Evolutionary conservation across 2,329 filamentous ascomycete species (phyloP).

Genomic region (Ophiostoma ips): DNA sequence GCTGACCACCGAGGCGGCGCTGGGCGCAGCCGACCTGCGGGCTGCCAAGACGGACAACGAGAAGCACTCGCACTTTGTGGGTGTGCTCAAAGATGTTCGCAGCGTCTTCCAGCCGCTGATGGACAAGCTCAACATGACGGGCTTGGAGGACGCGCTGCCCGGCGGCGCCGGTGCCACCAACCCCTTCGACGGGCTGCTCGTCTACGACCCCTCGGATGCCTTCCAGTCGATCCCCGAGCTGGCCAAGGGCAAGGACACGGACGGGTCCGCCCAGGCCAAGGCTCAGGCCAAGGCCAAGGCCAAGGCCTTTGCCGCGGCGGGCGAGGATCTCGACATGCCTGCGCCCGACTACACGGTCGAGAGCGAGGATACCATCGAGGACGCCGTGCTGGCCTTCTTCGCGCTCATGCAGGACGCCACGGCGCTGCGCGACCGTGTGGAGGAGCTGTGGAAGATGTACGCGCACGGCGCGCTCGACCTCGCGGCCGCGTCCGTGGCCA

Average conservation of each 20-base stretch:
- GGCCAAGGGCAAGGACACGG: neutral
- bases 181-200: neutral
- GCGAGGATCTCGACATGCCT: too few relatives aligned
- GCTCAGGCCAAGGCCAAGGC: too few relatives aligned
- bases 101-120: conserved; percentile 18
- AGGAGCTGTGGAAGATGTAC: too few relatives aligned
- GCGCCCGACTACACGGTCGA: too few relatives aligned
- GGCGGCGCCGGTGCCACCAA: neutral
- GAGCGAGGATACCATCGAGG: too few relatives aligned
- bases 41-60: conserved; percentile 15
- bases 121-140: neutral
- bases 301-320: too few relatives aligned
- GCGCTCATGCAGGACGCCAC: too few relatives aligned
- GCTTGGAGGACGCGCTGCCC: neutral
- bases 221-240: conserved; percentile 22
- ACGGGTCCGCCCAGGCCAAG: neutral
- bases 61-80: conserved; percentile 18
- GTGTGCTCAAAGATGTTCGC: conserved; percentile 23
- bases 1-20: conserved; percentile 9
- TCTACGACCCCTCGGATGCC: conserved; percentile 25
- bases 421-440: too few relatives aligned
- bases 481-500: too few relatives aligned
- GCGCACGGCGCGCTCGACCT: too few relatives aligned
- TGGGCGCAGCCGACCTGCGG: conserved; percentile 11
- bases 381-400: too few relatives aligned